phyloP scores from a whole-genome alignment of 805 yeast species.

The Hanseniaspora guilliermondii region DNA sequence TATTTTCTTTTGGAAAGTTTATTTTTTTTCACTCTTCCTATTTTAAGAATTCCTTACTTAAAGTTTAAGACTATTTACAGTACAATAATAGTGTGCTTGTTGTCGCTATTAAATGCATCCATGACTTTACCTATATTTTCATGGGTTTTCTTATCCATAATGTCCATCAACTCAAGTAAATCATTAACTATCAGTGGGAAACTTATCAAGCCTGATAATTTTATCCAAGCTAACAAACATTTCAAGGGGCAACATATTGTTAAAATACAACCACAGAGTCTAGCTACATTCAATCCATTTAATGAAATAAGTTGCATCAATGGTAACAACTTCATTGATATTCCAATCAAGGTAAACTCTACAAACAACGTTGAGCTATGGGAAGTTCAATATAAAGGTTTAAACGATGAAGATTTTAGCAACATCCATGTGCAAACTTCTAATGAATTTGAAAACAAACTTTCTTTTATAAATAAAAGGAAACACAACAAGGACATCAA shows the following conservation, averaged over 20 bases:
- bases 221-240: conserved; percentile 33
- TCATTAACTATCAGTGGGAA: conserved; percentile 46
- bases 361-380: conserved; percentile 57
- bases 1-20: conserved; percentile 63
- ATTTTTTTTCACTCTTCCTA: conserved; percentile 58
- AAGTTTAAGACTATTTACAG: conserved; percentile 50
- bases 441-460: not conserved
- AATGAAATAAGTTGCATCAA: conserved; percentile 53
- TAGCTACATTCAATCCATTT: conserved; percentile 71
- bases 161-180: conserved; percentile 33
- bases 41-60: conserved; percentile 63
- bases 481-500: not conserved
- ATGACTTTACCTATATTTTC: conserved; percentile 43
- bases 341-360: conserved; percentile 74
- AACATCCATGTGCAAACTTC: conserved; percentile 10
- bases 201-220: conserved; percentile 25
- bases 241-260: conserved; percentile 79
- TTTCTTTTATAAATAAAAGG: not conserved
- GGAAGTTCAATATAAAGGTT: conserved; percentile 49
- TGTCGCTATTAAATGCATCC: conserved; percentile 39
- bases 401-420: conserved; percentile 25
- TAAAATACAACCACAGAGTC: conserved; percentile 80
- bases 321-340: conserved; percentile 19
- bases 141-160: conserved; percentile 30
- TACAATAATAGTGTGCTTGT: conserved; percentile 33